These are phyloP conservation scores for Hypomontagnella monticulosa DNA, from an alignment of 495 filamentous ascomycete genomes.

Conservation along the genomic window DNA sequence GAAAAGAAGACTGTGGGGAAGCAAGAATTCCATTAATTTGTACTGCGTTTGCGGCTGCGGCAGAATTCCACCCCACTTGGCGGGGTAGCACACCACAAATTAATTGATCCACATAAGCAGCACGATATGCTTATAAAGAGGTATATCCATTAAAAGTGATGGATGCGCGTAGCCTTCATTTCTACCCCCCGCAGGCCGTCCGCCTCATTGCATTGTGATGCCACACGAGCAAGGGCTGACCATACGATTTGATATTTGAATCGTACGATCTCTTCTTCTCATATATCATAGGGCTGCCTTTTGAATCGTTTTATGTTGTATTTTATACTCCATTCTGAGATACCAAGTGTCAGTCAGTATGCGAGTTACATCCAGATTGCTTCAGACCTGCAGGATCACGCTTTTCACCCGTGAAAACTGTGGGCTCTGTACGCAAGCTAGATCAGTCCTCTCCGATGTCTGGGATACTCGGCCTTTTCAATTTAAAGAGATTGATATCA, in stretches of 20 bases:
- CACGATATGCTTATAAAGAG: no score
- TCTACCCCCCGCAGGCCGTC: no score
- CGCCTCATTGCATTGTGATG: background rate
- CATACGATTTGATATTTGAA: background rate
- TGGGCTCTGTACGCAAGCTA: constrained; percentile 80
- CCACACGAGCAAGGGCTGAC: background rate
- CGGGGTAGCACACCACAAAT: background rate
- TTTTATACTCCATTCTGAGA: background rate
- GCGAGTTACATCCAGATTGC: constrained; percentile 53
- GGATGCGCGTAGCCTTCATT: no score
- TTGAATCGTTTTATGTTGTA: no score
- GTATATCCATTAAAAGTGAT: no score
- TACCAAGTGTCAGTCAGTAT: constrained; percentile 41
- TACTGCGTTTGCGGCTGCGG: background rate
- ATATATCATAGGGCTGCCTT: no score
- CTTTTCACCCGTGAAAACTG: constrained; percentile 85
- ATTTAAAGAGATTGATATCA: constrained; percentile 83
- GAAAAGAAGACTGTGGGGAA: no score
- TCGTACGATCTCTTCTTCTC: constrained; percentile 2
- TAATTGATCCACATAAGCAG: background rate
- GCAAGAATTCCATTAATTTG: no score
- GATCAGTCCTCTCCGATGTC: constrained; percentile 72
- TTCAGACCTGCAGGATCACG: constrained; percentile 74
- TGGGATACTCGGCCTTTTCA: constrained; percentile 75
- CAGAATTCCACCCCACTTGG: constrained; percentile 25